phyloP scores from a whole-genome alignment of 1,284 basidiomycete species.

The Malassezia yamatoensis region DNA sequence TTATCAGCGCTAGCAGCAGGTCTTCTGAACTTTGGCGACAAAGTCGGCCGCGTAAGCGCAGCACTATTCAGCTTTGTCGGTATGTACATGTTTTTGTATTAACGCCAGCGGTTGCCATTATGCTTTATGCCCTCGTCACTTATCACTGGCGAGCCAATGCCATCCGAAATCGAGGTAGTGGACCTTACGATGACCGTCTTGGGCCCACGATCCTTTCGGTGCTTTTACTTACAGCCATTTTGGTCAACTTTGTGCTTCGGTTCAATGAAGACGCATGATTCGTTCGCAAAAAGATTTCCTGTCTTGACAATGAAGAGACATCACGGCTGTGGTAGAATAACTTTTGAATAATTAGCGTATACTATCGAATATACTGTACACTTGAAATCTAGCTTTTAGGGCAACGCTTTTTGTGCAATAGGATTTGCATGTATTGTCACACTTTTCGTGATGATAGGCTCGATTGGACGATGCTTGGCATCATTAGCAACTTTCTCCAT shows the following conservation, averaged over 20 bases:
- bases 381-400: background rate
- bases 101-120: constrained; percentile 75
- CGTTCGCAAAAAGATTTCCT: background rate
- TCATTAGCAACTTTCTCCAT: constrained; percentile 75
- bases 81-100: constrained; percentile 50
- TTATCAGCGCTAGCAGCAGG: constrained; percentile 46
- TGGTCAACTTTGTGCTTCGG: constrained; percentile 48
- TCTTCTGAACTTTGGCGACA: constrained; percentile 48
- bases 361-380: background rate
- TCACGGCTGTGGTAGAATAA: too few relatives aligned
- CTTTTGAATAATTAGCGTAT: too few relatives aligned
- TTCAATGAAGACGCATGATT: constrained; percentile 26
- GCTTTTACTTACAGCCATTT: constrained; percentile 44
- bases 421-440: constrained; percentile 95
- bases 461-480: constrained; percentile 74
- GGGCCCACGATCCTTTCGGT: constrained; percentile 53
- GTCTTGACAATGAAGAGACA: background rate
- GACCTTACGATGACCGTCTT: constrained; percentile 91
- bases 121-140: constrained; percentile 87
- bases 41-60: constrained; percentile 76
- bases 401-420: constrained; percentile 57
- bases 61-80: constrained; percentile 85
- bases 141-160: constrained; percentile 93
- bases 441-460: constrained; percentile 68
- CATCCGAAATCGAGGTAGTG: constrained; percentile 79